Evolutionary conservation across 1,284 basidiomycete species (phyloP).

Genomic region (Taiwanofungus camphoratus): DNA sequence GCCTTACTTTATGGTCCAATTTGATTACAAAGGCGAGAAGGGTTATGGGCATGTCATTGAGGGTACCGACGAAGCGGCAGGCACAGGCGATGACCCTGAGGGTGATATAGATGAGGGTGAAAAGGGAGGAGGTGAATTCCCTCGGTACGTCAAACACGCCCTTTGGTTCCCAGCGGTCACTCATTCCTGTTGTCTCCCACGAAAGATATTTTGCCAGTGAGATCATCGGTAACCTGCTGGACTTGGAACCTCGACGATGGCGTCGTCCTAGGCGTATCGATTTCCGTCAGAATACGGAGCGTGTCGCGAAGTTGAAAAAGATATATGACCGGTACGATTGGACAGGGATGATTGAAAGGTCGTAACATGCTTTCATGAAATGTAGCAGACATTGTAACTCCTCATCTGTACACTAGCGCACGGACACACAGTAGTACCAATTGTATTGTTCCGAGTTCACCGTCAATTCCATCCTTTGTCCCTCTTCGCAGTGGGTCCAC

Average conservation of each 20-base stretch:
- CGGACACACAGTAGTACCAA: too few relatives aligned
- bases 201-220: conserved; percentile 89
- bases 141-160: conserved; percentile 48
- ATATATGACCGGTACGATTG: conserved; percentile 73
- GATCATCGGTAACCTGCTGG: conserved; percentile 89
- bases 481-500: too few relatives aligned
- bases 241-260: conserved; percentile 87
- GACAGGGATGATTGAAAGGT: conserved; percentile 59
- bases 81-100: conserved; percentile 55
- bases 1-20: conserved; percentile 98
- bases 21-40: conserved; percentile 95
- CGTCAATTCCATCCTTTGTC: too few relatives aligned
- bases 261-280: conserved; percentile 75
- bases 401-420: too few relatives aligned
- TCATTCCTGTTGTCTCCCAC: background rate
- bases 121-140: conserved; percentile 85
- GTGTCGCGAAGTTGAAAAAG: conserved; percentile 62
- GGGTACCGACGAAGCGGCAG: conserved; percentile 65
- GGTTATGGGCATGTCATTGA: conserved; percentile 98
- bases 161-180: background rate
- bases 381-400: too few relatives aligned
- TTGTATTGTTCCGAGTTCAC: too few relatives aligned
- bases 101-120: conserved; percentile 75
- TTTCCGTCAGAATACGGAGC: conserved; percentile 60
- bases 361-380: conserved; percentile 6